Conservation (phyloP, 1,284 basidiomycete genomes). For the Phlebopus sp. region DNA sequence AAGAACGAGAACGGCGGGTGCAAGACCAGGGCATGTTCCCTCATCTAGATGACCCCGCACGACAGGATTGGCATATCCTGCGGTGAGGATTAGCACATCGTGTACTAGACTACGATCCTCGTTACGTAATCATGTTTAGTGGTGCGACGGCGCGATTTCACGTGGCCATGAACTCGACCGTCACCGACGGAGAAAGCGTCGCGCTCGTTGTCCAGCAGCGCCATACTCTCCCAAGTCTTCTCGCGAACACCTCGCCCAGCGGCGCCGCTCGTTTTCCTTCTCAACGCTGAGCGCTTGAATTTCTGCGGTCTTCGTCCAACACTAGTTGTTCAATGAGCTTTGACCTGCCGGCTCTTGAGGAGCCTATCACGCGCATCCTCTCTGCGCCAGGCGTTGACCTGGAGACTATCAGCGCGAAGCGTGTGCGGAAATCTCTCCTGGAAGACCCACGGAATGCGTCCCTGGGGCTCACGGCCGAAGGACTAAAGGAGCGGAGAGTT, state of each 20-base stretch:
- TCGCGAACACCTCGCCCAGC: neutral
- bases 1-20: conserved; percentile 35
- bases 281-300: neutral
- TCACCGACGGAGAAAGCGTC: neutral
- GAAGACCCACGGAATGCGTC: conserved; percentile 41
- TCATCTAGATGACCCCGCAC: conserved; percentile 58
- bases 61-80: conserved; percentile 64
- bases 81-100: conserved; percentile 23
- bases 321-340: conserved; percentile 25
- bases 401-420: conserved; percentile 71
- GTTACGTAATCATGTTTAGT: conserved; percentile 29
- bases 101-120: too few species aligned
- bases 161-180: neutral
- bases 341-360: conserved; percentile 50
- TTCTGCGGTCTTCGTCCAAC: neutral
- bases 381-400: conserved; percentile 69
- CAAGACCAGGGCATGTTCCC: conserved; percentile 52
- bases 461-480: conserved; percentile 45
- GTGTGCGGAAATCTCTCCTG: conserved; percentile 65
- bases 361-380: conserved; percentile 63
- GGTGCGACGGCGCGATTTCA: neutral
- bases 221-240: too few species aligned
- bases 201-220: neutral
- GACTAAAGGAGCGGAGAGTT: conserved; percentile 56
- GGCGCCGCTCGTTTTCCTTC: neutral